Conservation (phyloP, 2,329 filamentous ascomycete genomes). For the Rhynchosporium secalis region DNA sequence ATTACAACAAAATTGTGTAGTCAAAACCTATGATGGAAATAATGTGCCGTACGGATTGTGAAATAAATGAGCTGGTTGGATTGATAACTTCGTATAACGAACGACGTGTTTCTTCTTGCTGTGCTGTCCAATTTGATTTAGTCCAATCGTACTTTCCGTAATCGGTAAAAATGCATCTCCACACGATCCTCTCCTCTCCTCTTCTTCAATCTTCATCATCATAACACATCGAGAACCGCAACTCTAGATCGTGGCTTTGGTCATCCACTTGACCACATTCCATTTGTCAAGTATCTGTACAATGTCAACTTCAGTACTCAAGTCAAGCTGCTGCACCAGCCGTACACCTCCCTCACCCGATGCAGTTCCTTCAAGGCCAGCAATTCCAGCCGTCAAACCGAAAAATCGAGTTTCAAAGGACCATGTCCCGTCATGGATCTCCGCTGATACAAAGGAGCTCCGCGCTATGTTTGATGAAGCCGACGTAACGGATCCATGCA, state of each 20-base stretch:
- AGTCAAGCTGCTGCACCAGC: slow-evolving; percentile 34
- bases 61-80: too few species aligned
- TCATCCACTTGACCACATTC: slow-evolving; percentile 1
- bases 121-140: background rate
- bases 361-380: slow-evolving; percentile 31
- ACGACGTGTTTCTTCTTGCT: background rate
- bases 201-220: background rate
- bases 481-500: background rate
- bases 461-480: slow-evolving; percentile 35
- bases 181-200: background rate
- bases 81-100: background rate
- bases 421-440: slow-evolving; percentile 27
- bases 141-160: background rate
- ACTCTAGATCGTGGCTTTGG: background rate
- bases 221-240: slow-evolving; percentile 4
- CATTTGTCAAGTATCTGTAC: slow-evolving; percentile 11
- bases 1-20: too few species aligned
- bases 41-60: too few species aligned
- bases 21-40: too few species aligned
- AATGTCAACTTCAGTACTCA: slow-evolving; percentile 9
- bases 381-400: slow-evolving; percentile 10
- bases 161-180: background rate
- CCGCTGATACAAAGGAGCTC: slow-evolving; percentile 29
- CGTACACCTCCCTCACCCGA: slow-evolving; percentile 38
- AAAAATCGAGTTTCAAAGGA: slow-evolving; percentile 23